Conservation (phyloP, 2,329 filamentous ascomycete genomes). For the Saccharata proteae region DNA sequence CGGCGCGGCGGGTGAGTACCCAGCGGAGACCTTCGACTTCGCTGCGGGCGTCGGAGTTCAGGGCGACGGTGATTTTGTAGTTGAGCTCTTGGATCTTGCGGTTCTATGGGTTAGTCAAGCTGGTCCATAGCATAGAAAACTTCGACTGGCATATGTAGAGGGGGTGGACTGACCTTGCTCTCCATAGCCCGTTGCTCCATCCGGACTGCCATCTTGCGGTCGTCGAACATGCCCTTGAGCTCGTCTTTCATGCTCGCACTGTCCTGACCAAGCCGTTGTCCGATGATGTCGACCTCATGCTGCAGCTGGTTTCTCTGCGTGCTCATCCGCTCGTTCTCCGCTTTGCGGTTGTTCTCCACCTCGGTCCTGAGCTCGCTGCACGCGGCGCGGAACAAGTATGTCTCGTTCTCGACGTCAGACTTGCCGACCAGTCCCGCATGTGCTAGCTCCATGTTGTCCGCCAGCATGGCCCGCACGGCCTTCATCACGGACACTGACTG, state of each 20-base stretch:
- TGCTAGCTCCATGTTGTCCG: slow-evolving; percentile 69
- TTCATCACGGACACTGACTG: slow-evolving; percentile 90
- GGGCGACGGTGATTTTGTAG: slow-evolving; percentile 84
- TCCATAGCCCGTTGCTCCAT: slow-evolving; percentile 81
- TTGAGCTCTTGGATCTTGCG: slow-evolving; percentile 77
- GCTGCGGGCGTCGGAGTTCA: slow-evolving; percentile 83
- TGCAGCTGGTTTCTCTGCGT: slow-evolving; percentile 76
- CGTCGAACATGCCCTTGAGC: slow-evolving; percentile 91
- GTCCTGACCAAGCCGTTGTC: slow-evolving; percentile 76
- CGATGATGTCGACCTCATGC: slow-evolving; percentile 88
- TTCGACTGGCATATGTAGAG: not conserved
- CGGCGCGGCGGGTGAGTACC: slow-evolving; percentile 60
- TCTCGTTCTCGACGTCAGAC: slow-evolving; percentile 75
- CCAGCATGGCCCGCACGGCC: slow-evolving; percentile 65
- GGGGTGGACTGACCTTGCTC: slow-evolving; percentile 46
- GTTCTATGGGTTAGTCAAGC: not conserved
- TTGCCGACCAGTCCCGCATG: slow-evolving; percentile 74
- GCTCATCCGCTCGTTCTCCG: slow-evolving; percentile 68
- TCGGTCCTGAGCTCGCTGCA: slow-evolving; percentile 87
- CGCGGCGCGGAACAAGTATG: slow-evolving; percentile 86
- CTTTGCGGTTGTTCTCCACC: slow-evolving; percentile 63
- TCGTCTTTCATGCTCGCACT: slow-evolving; percentile 72
- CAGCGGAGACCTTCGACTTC: slow-evolving; percentile 87
- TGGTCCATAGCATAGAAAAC: no score
- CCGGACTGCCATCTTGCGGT: slow-evolving; percentile 82